phyloP scores from a whole-genome alignment of 345 rosid genomes.

The Pugionium dolabratum region DNA sequence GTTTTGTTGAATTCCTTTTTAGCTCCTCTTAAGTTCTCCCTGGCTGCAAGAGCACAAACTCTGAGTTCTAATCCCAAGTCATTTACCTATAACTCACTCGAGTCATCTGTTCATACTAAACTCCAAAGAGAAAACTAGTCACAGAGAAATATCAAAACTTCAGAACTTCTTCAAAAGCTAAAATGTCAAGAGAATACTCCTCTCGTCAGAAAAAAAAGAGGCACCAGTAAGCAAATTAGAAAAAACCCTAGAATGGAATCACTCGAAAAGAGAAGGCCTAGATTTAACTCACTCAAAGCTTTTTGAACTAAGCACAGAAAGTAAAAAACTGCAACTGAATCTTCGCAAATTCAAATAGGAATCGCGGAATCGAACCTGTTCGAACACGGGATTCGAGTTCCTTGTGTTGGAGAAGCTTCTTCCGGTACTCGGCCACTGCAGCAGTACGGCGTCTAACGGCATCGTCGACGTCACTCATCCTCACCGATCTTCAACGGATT shows the following conservation, averaged over 20 bases:
- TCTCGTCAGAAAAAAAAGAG: neutral
- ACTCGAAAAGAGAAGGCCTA: neutral
- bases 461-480: constrained; percentile 67
- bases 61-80: neutral
- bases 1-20: constrained; percentile 98
- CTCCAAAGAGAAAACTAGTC: constrained; percentile 5
- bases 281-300: constrained; percentile 20
- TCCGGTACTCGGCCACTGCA: constrained; percentile 82
- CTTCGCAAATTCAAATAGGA: neutral
- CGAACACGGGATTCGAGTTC: constrained; percentile 86
- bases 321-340: constrained; percentile 3
- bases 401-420: constrained; percentile 87
- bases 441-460: constrained; percentile 59
- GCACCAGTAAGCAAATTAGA: neutral
- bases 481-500: constrained; percentile 6
- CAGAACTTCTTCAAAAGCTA: constrained; percentile 8
- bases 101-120: neutral
- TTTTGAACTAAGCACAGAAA: neutral
- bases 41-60: constrained; percentile 51
- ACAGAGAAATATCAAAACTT: constrained; percentile 12
- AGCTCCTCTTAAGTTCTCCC: constrained; percentile 72
- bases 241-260: neutral
- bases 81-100: neutral
- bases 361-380: constrained; percentile 49
- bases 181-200: neutral